Conservation (phyloP, 2,329 filamentous ascomycete species). For the Trichoderma sp. region DNA sequence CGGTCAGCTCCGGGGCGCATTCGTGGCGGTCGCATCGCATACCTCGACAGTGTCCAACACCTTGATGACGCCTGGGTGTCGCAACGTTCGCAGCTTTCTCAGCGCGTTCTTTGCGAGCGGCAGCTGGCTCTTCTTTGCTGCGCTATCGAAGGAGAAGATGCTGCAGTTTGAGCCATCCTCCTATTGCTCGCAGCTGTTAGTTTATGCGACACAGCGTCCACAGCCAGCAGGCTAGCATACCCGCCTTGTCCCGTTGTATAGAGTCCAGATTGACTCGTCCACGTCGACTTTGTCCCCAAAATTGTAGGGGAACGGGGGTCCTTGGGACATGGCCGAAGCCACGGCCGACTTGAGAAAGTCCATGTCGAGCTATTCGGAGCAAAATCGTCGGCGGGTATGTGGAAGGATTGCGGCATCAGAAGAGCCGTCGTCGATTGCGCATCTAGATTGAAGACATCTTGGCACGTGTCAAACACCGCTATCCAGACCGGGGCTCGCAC, state of each 20-base stretch:
- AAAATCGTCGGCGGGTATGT: not conserved
- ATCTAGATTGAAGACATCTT: not conserved
- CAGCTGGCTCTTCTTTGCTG: conserved; percentile 72
- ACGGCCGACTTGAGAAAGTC: conserved; percentile 98
- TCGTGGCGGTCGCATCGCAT: conserved; percentile 3
- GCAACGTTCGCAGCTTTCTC: conserved; percentile 86
- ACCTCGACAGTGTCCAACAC: conserved; percentile 94
- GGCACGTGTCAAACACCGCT: conserved; percentile 14
- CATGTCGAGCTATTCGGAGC: conserved; percentile 51
- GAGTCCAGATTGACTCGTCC: conserved; percentile 92
- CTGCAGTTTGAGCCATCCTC: conserved; percentile 93
- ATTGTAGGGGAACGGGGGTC: conserved; percentile 85
- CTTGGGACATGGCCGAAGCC: conserved; percentile 92
- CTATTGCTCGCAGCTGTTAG: conserved; percentile 42
- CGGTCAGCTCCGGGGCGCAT: conserved; percentile 25
- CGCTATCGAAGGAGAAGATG: conserved; percentile 93
- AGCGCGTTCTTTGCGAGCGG: conserved; percentile 90
- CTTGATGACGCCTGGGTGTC: conserved; percentile 92
- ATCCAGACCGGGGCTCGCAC: not conserved
- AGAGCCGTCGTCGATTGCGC: not conserved
- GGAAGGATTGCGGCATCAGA: not conserved
- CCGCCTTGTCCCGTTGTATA: conserved; percentile 90
- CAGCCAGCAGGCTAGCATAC: conserved; percentile 45
- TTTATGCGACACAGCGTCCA: not conserved
- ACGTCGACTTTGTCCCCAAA: conserved; percentile 92